phyloP scores from a whole-genome alignment of 495 filamentous ascomycete species.

The Pseudomonodictys pantanalensis region DNA sequence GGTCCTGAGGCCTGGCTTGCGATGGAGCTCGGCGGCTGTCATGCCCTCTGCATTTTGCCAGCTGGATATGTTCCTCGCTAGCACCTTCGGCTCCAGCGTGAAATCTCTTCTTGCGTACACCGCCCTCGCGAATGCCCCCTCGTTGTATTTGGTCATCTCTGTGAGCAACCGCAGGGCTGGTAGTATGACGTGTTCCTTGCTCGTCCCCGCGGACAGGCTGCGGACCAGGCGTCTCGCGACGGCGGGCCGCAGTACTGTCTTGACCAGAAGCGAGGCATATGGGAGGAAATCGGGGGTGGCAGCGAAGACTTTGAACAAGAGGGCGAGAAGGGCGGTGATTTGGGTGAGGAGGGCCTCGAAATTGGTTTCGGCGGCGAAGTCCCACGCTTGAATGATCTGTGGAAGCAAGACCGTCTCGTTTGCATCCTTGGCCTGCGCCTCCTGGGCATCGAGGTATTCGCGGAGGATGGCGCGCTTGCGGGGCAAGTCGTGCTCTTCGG shows the following conservation, averaged over 20 bases:
- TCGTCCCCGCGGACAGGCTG: constrained; percentile 66
- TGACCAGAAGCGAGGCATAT: constrained; percentile 68
- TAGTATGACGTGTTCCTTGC: constrained; percentile 80
- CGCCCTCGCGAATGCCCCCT: constrained; percentile 67
- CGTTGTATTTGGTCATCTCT: constrained; percentile 76
- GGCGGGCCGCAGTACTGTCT: constrained; percentile 67
- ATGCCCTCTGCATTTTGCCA: constrained; percentile 38
- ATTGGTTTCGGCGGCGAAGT: constrained; percentile 65
- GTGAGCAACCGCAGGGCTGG: constrained; percentile 76
- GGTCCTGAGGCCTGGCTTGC: constrained; percentile 68
- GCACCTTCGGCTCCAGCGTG: constrained; percentile 61
- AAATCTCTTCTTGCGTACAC: constrained; percentile 67
- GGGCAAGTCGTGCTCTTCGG: constrained; percentile 32
- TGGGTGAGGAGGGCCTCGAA: constrained; percentile 72
- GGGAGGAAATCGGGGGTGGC: constrained; percentile 65
- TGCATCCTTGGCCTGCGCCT: constrained; percentile 52
- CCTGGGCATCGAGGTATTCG: constrained; percentile 69
- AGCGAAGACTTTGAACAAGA: constrained; percentile 72
- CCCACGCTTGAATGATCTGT: constrained; percentile 77
- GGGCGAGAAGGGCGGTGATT: constrained; percentile 69
- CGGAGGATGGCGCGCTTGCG: constrained; percentile 55
- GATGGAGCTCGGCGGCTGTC: constrained; percentile 31
- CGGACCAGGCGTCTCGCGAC: constrained; percentile 70
- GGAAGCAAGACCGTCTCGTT: constrained; percentile 60
- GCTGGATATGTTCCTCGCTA: constrained; percentile 60